Conservation (phyloP, 129 eudicot species). For the Artemisia annua region DNA sequence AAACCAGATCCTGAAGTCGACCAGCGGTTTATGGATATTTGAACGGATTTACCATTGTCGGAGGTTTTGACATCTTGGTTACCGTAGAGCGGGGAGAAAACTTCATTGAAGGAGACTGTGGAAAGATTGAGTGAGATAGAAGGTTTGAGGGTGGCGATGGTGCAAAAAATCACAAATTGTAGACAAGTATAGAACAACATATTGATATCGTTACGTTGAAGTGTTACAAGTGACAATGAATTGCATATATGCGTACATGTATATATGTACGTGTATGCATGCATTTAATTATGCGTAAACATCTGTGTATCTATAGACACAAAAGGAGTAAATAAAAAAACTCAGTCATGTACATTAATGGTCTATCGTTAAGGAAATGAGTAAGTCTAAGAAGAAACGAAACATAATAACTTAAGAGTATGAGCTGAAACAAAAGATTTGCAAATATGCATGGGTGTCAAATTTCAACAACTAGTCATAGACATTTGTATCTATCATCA, state of each 20-base stretch:
- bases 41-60: constrained; percentile 19
- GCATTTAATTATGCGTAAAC: too few relatives aligned
- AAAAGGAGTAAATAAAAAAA: constrained; percentile 15
- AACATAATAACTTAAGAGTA: background rate
- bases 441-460: constrained; percentile 15
- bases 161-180: constrained; percentile 18
- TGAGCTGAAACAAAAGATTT: constrained; percentile 15
- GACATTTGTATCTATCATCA: background rate
- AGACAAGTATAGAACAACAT: constrained; percentile 24
- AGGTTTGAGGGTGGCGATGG: constrained; percentile 13
- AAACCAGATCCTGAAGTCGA: constrained; percentile 33
- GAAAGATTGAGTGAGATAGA: constrained; percentile 18
- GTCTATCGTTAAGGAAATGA: constrained; percentile 10
- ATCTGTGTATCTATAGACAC: too few relatives aligned
- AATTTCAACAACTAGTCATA: constrained; percentile 5
- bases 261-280: background rate
- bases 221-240: constrained; percentile 14
- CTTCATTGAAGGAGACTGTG: constrained; percentile 15
- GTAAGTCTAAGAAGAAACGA: constrained; percentile 23
- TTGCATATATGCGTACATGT: background rate
- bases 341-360: constrained; percentile 18
- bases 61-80: constrained; percentile 15
- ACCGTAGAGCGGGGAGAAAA: constrained; percentile 25
- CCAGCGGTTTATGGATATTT: constrained; percentile 14
- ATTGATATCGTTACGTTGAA: background rate